A percentile compares a stretch with the other conserved stretches of the same genome.
These are phyloP conservation scores for Pseudogymnoascus sp. DNA, from an alignment of 2,329 filamentous ascomycete species.

Conservation along the genomic window DNA sequence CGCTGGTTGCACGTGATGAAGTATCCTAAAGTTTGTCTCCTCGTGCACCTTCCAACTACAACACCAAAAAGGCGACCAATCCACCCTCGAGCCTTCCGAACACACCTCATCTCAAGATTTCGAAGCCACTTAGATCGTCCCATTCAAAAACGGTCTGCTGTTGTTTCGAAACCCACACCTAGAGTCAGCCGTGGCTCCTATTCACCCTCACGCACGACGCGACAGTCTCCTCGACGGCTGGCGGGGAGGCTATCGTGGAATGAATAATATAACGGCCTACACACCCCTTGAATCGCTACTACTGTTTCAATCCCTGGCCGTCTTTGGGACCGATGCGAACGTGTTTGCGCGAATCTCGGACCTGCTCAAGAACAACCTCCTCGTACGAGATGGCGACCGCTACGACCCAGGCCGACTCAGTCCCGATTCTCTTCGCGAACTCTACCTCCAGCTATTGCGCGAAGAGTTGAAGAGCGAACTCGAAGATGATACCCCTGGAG, in stretches of 20 bases:
- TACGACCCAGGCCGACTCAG: conserved; percentile 70
- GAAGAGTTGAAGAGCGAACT: conserved; percentile 58
- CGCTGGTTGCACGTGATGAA: not conserved
- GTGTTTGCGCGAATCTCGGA: conserved; percentile 68
- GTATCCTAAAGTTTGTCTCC: conserved; percentile 3
- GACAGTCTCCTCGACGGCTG: conserved; percentile 47
- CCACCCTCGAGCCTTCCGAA: not conserved
- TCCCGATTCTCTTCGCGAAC: conserved; percentile 67
- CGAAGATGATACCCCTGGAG: conserved; percentile 34
- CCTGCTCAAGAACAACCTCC: conserved; percentile 62
- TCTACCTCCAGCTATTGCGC: conserved; percentile 68
- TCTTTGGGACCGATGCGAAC: conserved; percentile 54
- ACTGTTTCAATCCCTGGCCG: conserved; percentile 70
- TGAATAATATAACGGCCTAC: conserved; percentile 56
- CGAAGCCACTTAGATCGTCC: not conserved
- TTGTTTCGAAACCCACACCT: not conserved
- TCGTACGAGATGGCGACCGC: conserved; percentile 59
- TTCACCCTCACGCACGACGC: conserved; percentile 45
- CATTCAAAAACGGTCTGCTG: not conserved
- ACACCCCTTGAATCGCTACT: conserved; percentile 80
- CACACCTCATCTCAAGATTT: not conserved
- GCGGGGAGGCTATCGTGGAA: conserved; percentile 48
- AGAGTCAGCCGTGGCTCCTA: conserved; percentile 40
- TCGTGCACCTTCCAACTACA: not conserved
- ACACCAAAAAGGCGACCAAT: conserved; percentile 1